Evolutionary conservation across 2,329 filamentous ascomycete genomes (phyloP).

Genomic region (Hawksworthiomyces lignivorus): DNA sequence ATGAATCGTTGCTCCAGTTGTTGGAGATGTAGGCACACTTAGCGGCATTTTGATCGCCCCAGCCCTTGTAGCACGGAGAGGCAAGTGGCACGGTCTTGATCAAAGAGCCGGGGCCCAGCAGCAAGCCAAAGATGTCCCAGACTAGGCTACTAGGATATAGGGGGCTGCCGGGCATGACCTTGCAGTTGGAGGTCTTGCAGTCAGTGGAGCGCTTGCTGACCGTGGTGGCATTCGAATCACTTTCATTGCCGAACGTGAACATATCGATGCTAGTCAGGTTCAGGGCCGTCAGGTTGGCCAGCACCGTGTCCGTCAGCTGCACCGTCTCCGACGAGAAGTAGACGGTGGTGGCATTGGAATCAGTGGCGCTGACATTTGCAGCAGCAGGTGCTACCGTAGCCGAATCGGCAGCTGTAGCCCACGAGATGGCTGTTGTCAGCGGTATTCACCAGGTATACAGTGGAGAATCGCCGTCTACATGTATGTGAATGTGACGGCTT

Average conservation of each 20-base stretch:
- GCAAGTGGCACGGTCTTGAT: slow-evolving; percentile 46
- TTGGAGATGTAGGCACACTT: slow-evolving; percentile 31
- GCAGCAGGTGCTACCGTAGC: slow-evolving; percentile 13
- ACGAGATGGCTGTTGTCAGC: neutral
- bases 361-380: neutral
- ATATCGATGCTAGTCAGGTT: slow-evolving; percentile 12
- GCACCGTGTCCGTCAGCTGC: slow-evolving; percentile 15
- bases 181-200: slow-evolving; percentile 9
- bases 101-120: slow-evolving; percentile 38
- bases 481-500: no score
- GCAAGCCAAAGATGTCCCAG: slow-evolving; percentile 45
- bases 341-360: slow-evolving; percentile 4
- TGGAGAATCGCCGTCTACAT: no score
- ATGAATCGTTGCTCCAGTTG: slow-evolving; percentile 25
- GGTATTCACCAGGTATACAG: neutral
- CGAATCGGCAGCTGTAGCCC: slow-evolving; percentile 8
- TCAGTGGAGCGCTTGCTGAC: neutral
- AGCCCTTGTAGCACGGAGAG: slow-evolving; percentile 41
- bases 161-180: slow-evolving; percentile 35
- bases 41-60: slow-evolving; percentile 32
- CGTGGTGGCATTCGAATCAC: neutral
- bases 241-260: slow-evolving; percentile 10
- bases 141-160: slow-evolving; percentile 41
- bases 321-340: slow-evolving; percentile 17
- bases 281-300: slow-evolving; percentile 14